A percentile compares a stretch with the other conserved stretches of the same genome.
These are phyloP conservation scores for Hibiscus syriacus DNA, from an alignment of 345 rosid species.

Conservation along the genomic window DNA sequence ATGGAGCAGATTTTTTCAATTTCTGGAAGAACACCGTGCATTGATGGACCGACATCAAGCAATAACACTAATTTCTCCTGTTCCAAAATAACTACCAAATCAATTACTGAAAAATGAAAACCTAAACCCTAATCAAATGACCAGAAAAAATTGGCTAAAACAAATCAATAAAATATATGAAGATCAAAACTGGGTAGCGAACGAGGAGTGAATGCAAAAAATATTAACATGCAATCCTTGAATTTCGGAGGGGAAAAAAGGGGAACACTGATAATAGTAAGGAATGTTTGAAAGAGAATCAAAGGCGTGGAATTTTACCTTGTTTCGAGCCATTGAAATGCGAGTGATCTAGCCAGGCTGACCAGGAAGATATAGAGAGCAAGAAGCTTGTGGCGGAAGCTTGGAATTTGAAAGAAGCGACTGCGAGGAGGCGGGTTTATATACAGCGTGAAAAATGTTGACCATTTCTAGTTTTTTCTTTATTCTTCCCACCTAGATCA, in stretches of 20 bases:
- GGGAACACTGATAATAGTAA: neutral
- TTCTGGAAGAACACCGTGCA: slow-evolving; percentile 58
- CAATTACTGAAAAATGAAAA: neutral
- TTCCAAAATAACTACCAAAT: neutral
- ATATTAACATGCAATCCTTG: neutral
- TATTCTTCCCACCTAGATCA: slow-evolving; percentile 22
- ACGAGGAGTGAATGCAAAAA: neutral
- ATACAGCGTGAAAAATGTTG: neutral
- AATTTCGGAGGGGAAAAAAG: neutral
- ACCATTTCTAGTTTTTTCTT: neutral
- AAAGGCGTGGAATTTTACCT: slow-evolving; percentile 25
- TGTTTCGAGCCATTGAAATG: slow-evolving; percentile 62
- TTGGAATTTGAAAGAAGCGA: neutral
- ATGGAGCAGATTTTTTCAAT: slow-evolving; percentile 60
- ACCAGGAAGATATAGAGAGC: neutral
- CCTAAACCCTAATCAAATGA: neutral
- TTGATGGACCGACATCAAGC: slow-evolving; percentile 80
- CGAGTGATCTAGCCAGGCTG: neutral
- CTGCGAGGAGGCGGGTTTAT: neutral
- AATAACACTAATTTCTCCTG: slow-evolving; percentile 76
- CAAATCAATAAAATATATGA: no score
- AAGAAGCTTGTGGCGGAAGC: slow-evolving; percentile 25
- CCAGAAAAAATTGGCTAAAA: neutral
- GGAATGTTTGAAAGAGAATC: neutral
- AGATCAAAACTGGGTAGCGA: neutral